These are phyloP conservation scores for Claviceps cyperi DNA, from an alignment of 2,329 filamentous ascomycete genomes.

Conservation along the genomic window DNA sequence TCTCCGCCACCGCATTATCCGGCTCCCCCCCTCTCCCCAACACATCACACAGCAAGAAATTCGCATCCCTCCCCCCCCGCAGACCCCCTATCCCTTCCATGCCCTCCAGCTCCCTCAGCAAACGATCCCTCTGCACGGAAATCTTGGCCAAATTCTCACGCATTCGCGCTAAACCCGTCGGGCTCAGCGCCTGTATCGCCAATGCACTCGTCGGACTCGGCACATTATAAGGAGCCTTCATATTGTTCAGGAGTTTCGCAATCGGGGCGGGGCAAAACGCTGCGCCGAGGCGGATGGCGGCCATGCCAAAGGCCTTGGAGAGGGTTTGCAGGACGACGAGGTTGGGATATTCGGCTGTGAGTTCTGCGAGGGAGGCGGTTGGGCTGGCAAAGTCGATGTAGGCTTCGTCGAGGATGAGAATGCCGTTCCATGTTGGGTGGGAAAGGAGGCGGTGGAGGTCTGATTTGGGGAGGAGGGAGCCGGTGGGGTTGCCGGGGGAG, in stretches of 20 bases:
- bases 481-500: constrained; percentile 91
- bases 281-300: constrained; percentile 78
- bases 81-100: constrained; percentile 69
- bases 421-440: constrained; percentile 87
- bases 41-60: constrained; percentile 87
- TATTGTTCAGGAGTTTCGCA: constrained; percentile 67
- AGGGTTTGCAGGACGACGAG: constrained; percentile 96
- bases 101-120: constrained; percentile 58
- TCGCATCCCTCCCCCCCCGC: constrained; percentile 65
- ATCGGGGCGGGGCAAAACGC: constrained; percentile 67
- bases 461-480: constrained; percentile 58
- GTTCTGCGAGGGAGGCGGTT: constrained; percentile 71
- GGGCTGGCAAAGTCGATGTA: constrained; percentile 83
- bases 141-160: constrained; percentile 53
- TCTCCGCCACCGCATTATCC: constrained; percentile 63
- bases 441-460: constrained; percentile 61
- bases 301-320: constrained; percentile 94
- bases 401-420: constrained; percentile 87
- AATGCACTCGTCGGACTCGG: constrained; percentile 75
- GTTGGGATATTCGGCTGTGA: constrained; percentile 86
- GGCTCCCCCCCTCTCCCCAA: constrained; percentile 57
- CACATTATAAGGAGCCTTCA: constrained; percentile 96
- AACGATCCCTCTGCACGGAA: constrained; percentile 58
- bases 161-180: constrained; percentile 60
- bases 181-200: constrained; percentile 56